Base-by-base conservation (phyloP, 164 flowering plant genomes). In the Houttuynia cordata region DNA sequence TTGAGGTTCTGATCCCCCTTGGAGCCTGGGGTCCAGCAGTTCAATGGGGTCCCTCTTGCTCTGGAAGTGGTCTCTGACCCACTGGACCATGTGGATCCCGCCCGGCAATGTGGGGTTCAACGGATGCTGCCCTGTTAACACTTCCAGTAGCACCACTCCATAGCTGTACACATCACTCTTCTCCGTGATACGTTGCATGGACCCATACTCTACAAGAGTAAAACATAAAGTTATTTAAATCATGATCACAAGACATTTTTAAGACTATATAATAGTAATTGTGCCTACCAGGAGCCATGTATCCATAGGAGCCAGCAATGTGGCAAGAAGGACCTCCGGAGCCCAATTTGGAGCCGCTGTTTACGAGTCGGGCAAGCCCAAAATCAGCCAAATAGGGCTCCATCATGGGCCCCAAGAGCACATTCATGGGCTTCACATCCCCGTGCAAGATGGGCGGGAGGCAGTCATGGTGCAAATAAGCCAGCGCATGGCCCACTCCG, bases 381-480 rank as follows among this genome's bases (percentile, higher is more conserved):
- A 94, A 94, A 41, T 91, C 99, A 23, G 95, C 97, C 53, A 94
- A 75, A 57, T 78, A 91, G 61, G 96, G 75, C 59, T 88, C 89
- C 60, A 78, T 71, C 4, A 70, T 62, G 10, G 77, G 71, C 24
- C 97, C 93, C 67, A 94, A 51, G 63, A 94, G 54, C 24, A 94
- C 86, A 51, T 91, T 94, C 93, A 85, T 88, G 51, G 99, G 83
- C 68, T 94, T 94, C 13, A 94, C 95, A 69, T 94, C 99, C 4
- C 97, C 94, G 62, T 94, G 99, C 57, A 91, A 21, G 53, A 94
- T 91, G 0, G 97, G 70, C 25, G 99, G 99, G n/a, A 84, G 74
- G 57, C 97, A 94, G 68, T 88, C 99, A 69, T 94, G 99, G 75
- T 94, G 99, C 75, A 94, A 68, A 68, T 94, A 91, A 0, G 95